These are phyloP conservation scores for Aureobasidium sp. DNA, from an alignment of 2,329 filamentous ascomycete genomes.

Conservation along the genomic window DNA sequence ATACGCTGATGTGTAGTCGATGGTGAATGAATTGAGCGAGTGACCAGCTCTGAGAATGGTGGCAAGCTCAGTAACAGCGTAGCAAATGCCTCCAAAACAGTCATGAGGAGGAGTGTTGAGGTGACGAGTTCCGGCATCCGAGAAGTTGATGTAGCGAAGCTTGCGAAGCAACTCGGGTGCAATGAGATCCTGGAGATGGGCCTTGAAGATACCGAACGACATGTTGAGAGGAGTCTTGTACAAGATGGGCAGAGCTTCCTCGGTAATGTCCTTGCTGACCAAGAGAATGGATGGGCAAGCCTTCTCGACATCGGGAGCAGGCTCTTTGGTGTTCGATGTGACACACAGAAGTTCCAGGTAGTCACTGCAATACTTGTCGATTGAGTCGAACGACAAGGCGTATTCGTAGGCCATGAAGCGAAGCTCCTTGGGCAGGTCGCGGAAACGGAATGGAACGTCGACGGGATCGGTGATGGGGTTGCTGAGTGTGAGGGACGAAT, in stretches of 20 bases:
- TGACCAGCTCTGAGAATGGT: slow-evolving; percentile 21
- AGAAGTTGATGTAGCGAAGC: slow-evolving; percentile 18
- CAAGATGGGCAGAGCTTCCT: slow-evolving; percentile 25
- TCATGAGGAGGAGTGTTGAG: slow-evolving; percentile 14
- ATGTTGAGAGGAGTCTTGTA: slow-evolving; percentile 22
- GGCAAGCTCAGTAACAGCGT: slow-evolving; percentile 20
- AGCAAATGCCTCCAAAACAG: slow-evolving; percentile 24
- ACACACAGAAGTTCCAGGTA: slow-evolving; percentile 18
- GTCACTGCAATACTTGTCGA: slow-evolving; percentile 18
- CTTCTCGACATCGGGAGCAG: slow-evolving; percentile 14
- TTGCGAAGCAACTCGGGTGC: slow-evolving; percentile 19
- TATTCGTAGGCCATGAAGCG: slow-evolving; percentile 17
- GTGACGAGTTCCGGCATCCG: slow-evolving; percentile 10
- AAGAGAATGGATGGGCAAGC: slow-evolving; percentile 26
- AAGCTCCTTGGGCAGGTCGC: slow-evolving; percentile 17
- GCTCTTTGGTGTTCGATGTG: slow-evolving; percentile 4
- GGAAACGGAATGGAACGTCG: slow-evolving; percentile 12
- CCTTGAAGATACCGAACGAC: slow-evolving; percentile 22
- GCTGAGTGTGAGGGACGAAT: neutral
- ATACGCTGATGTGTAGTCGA: slow-evolving; percentile 20
- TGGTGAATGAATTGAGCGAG: slow-evolving; percentile 23
- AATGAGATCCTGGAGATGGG: slow-evolving; percentile 18
- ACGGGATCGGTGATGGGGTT: neutral
- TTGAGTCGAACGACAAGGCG: slow-evolving; percentile 15
- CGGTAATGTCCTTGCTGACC: slow-evolving; percentile 28